Percentiles rank a stretch among this genome's conserved stretches.
phyloP scores from a whole-genome alignment of 2,329 filamentous ascomycete genomes.

The Penicillium sp. region DNA sequence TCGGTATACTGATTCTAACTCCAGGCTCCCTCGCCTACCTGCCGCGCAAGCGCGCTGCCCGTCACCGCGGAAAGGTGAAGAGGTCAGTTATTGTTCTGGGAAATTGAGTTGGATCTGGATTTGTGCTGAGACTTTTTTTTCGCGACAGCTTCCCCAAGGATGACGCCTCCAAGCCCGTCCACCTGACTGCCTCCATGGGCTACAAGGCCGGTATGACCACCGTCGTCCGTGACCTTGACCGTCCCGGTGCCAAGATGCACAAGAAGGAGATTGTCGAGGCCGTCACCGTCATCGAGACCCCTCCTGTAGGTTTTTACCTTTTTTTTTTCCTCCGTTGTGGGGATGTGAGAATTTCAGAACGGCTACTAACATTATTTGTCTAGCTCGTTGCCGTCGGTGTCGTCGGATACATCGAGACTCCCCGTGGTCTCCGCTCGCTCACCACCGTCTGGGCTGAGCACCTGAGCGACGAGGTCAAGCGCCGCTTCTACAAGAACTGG shows the following conservation, averaged over 20 bases:
- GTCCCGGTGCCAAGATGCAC: slow-evolving; percentile 98
- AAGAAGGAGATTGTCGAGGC: slow-evolving; percentile 97
- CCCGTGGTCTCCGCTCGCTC: slow-evolving; percentile 97
- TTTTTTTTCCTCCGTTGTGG: not conserved
- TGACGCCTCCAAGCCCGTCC: slow-evolving; percentile 99
- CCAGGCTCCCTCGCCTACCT: slow-evolving; percentile 76
- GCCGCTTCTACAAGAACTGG: slow-evolving; percentile 99
- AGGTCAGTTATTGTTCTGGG: slow-evolving; percentile 62
- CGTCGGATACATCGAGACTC: slow-evolving; percentile 99
- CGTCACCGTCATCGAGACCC: slow-evolving; percentile 84
- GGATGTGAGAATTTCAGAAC: slow-evolving; percentile 18
- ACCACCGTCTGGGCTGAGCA: slow-evolving; percentile 99
- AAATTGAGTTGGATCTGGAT: slow-evolving; percentile 14
- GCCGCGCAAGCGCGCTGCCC: slow-evolving; percentile 87
- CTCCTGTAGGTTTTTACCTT: slow-evolving; percentile 71
- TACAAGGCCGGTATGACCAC: slow-evolving; percentile 99
- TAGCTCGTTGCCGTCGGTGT: slow-evolving; percentile 99
- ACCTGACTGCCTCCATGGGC: slow-evolving; percentile 96
- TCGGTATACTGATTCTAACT: slow-evolving; percentile 34
- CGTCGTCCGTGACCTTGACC: slow-evolving; percentile 98
- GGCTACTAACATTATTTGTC: slow-evolving; percentile 19
- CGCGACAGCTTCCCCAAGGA: slow-evolving; percentile 92
- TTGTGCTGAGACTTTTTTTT: slow-evolving; percentile 34
- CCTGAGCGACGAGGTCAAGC: slow-evolving; percentile 97
- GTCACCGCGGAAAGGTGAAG: slow-evolving; percentile 98